phyloP scores from a whole-genome alignment of 2,329 filamentous ascomycete genomes.

The Zasmidium cellare region DNA sequence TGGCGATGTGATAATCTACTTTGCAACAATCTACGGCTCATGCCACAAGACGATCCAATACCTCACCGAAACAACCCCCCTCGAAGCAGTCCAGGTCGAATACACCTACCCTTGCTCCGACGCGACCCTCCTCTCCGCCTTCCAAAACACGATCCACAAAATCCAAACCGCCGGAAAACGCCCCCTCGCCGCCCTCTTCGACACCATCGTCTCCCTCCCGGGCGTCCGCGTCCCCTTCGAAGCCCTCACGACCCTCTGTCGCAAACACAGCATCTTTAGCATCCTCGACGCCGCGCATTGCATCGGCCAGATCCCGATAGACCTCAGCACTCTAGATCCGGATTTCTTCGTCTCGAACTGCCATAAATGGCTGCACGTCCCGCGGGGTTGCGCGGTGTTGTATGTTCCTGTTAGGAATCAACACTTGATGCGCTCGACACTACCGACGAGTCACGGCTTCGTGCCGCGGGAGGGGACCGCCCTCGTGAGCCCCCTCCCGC shows the following conservation, averaged over 20 bases:
- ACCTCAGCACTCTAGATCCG: constrained; percentile 66
- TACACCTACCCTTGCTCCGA: constrained; percentile 71
- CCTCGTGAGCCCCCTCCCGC: constrained; percentile 42
- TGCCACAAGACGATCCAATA: constrained; percentile 74
- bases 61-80: constrained; percentile 65
- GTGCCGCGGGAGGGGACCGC: constrained; percentile 42
- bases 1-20: constrained; percentile 77
- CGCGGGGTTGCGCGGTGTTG: constrained; percentile 77
- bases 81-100: constrained; percentile 54
- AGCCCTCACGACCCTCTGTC: constrained; percentile 63
- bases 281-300: constrained; percentile 84
- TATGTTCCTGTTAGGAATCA: constrained; percentile 79
- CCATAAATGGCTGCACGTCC: constrained; percentile 86
- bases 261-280: constrained; percentile 66
- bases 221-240: constrained; percentile 81
- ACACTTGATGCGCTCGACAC: constrained; percentile 66
- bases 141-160: constrained; percentile 58
- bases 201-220: constrained; percentile 76
- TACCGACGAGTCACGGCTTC: constrained; percentile 83
- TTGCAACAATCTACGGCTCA: constrained; percentile 75
- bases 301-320: constrained; percentile 73
- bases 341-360: constrained; percentile 88
- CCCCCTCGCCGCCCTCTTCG: constrained; percentile 71
- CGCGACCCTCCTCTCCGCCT: constrained; percentile 61
- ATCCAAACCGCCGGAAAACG: constrained; percentile 58